Percentiles rank a stretch among this genome's conserved stretches.
These are phyloP conservation scores for Dothidotthia symphoricarpi DNA, from an alignment of 2,329 filamentous ascomycete species.

Conservation along the genomic window DNA sequence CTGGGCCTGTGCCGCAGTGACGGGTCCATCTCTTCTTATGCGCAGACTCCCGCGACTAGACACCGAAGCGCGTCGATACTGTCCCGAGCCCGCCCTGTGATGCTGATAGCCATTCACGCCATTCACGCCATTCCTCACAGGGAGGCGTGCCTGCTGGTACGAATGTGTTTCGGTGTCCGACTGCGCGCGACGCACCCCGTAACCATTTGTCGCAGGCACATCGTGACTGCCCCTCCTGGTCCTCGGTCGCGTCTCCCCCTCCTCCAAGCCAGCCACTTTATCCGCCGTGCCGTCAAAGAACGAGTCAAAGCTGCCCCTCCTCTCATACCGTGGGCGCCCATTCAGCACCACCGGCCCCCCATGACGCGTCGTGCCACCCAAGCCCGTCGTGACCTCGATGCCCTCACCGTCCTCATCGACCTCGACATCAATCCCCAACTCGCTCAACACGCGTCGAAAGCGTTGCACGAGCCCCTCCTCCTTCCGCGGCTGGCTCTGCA, in stretches of 20 bases:
- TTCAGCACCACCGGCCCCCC: slow-evolving; percentile 20
- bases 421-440: slow-evolving; percentile 63
- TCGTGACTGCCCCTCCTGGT: slow-evolving; percentile 20
- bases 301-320: slow-evolving; percentile 59
- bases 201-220: slow-evolving; percentile 6
- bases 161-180: slow-evolving; percentile 29
- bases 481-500: slow-evolving; percentile 44
- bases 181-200: slow-evolving; percentile 20
- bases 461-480: slow-evolving; percentile 60
- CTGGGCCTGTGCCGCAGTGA: slow-evolving; percentile 9
- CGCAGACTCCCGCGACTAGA: slow-evolving; percentile 40
- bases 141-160: slow-evolving; percentile 22
- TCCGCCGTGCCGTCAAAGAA: slow-evolving; percentile 59
- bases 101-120: slow-evolving; percentile 11
- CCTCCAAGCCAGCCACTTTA: slow-evolving; percentile 47
- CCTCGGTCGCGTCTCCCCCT: slow-evolving; percentile 18
- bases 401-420: slow-evolving; percentile 50
- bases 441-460: slow-evolving; percentile 65
- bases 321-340: slow-evolving; percentile 14
- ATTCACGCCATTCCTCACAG: slow-evolving; percentile 28
- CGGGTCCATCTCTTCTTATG: slow-evolving; percentile 25
- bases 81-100: slow-evolving; percentile 20
- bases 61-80: slow-evolving; percentile 27
- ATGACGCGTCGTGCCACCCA: slow-evolving; percentile 28
- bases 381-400: slow-evolving; percentile 34